Evolutionary conservation across 2,329 filamentous ascomycete genomes (phyloP).

Genomic region (Hypoxylon sp.): DNA sequence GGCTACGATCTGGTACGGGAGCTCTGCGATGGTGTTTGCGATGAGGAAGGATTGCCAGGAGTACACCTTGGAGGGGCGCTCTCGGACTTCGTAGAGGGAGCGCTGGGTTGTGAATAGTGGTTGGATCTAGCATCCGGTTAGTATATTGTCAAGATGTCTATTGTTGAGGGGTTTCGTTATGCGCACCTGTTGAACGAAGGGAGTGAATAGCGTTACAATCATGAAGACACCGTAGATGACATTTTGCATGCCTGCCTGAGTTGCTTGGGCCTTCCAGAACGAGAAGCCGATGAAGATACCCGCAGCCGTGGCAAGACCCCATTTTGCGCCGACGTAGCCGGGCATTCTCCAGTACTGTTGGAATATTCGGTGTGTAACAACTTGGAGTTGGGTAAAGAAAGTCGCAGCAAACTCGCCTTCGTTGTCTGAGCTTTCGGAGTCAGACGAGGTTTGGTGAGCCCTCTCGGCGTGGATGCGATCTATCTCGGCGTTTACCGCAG

Average conservation of each 20-base stretch:
- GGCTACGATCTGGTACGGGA: slow-evolving; percentile 8
- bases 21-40: slow-evolving; percentile 12
- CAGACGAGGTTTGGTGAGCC: neutral
- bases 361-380: slow-evolving; percentile 10
- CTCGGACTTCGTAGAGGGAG: slow-evolving; percentile 14
- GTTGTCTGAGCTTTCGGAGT: neutral
- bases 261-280: slow-evolving; percentile 4
- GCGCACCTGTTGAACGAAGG: slow-evolving; percentile 9
- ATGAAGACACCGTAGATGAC: slow-evolving; percentile 16
- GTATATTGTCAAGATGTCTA: too few species aligned
- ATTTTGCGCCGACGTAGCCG: slow-evolving; percentile 11
- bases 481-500: slow-evolving; percentile 3
- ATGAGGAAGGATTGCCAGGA: slow-evolving; percentile 13
- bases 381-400: slow-evolving; percentile 5
- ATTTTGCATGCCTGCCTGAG: slow-evolving; percentile 10
- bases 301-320: slow-evolving; percentile 3
- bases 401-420: slow-evolving; percentile 11
- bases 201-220: slow-evolving; percentile 11
- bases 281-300: slow-evolving; percentile 16
- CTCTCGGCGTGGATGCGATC: slow-evolving; percentile 5
- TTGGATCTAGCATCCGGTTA: slow-evolving; percentile 3
- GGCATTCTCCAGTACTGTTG: slow-evolving; percentile 17
- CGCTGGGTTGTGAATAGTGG: slow-evolving; percentile 13
- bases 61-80: slow-evolving; percentile 12
- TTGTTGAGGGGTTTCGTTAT: neutral